phyloP scores from a whole-genome alignment of 345 rosid genomes.

The Populus simonii region DNA sequence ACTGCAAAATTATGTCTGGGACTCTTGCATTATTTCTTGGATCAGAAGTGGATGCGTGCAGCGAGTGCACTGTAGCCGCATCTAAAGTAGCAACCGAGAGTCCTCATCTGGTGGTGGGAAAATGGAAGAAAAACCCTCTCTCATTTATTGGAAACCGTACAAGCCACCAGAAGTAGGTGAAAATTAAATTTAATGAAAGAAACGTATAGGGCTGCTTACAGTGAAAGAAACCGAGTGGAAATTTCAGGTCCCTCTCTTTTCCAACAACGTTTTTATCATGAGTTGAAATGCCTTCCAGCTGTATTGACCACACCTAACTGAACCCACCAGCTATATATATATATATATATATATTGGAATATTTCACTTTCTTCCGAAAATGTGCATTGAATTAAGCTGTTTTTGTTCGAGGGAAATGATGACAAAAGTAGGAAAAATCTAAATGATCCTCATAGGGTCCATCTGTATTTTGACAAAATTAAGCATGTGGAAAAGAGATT shows the following conservation, averaged over 20 bases:
- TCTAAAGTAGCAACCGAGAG: neutral
- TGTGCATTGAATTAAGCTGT: too few species aligned
- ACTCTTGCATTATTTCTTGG: neutral
- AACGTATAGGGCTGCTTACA: neutral
- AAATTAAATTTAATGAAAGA: neutral
- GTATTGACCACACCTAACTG: neutral
- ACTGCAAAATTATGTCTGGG: neutral
- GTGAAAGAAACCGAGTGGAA: neutral
- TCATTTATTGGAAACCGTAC: neutral
- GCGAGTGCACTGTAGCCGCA: neutral
- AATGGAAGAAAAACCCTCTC: too few species aligned
- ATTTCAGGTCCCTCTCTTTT: neutral
- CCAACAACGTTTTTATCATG: neutral
- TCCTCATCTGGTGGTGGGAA: neutral
- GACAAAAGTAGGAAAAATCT: too few species aligned
- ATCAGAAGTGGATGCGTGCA: neutral
- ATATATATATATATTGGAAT: too few species aligned
- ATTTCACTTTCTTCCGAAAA: too few species aligned
- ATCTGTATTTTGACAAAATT: too few species aligned
- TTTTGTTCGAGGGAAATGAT: too few species aligned
- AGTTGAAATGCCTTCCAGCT: neutral
- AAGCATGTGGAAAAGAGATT: too few species aligned
- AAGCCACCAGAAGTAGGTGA: neutral
- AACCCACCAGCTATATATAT: neutral
- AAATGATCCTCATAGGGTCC: too few species aligned